Percentiles rank a stretch among this genome's conserved stretches.
These are phyloP conservation scores for Lipomyces sp. DNA, from an alignment of 805 yeast genomes.

Conservation along the genomic window DNA sequence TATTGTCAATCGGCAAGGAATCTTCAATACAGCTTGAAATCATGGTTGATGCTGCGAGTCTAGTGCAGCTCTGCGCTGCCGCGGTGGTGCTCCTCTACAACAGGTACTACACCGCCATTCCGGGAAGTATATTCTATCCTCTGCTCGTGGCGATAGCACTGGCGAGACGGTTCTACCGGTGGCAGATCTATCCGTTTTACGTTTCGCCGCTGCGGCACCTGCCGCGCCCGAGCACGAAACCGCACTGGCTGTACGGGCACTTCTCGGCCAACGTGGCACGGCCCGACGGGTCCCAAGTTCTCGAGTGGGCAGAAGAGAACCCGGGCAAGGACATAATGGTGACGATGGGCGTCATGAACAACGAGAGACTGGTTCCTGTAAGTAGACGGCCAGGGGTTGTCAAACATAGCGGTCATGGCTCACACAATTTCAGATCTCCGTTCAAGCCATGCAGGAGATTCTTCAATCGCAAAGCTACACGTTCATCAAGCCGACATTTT, in stretches of 20 bases:
- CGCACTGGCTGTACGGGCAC: slow-evolving; percentile 19
- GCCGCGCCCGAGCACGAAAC: slow-evolving; percentile 3
- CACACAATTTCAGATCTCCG: background rate
- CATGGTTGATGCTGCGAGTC: too few species aligned
- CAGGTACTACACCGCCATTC: background rate
- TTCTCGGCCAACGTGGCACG: background rate
- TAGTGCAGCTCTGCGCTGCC: too few species aligned
- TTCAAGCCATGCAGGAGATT: slow-evolving; percentile 13
- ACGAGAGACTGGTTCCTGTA: slow-evolving; percentile 14
- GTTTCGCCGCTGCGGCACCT: slow-evolving; percentile 14
- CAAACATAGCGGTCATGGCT: background rate
- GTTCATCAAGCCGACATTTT: slow-evolving; percentile 21
- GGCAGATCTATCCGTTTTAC: slow-evolving; percentile 19
- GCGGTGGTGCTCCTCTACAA: background rate
- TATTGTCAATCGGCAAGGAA: too few species aligned
- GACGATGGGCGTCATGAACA: slow-evolving; percentile 6
- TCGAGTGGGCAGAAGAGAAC: slow-evolving; percentile 10
- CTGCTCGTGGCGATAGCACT: slow-evolving; percentile 2
- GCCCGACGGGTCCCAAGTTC: slow-evolving; percentile 1
- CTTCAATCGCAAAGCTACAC: slow-evolving; percentile 18
- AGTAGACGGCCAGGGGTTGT: background rate
- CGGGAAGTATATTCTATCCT: slow-evolving; percentile 1
- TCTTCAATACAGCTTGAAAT: too few species aligned
- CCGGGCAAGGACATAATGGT: slow-evolving; percentile 10
- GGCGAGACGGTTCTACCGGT: slow-evolving; percentile 9